phyloP scores from a whole-genome alignment of 352 stramenopile genomes.

The Pseudoperonospora humuli region DNA sequence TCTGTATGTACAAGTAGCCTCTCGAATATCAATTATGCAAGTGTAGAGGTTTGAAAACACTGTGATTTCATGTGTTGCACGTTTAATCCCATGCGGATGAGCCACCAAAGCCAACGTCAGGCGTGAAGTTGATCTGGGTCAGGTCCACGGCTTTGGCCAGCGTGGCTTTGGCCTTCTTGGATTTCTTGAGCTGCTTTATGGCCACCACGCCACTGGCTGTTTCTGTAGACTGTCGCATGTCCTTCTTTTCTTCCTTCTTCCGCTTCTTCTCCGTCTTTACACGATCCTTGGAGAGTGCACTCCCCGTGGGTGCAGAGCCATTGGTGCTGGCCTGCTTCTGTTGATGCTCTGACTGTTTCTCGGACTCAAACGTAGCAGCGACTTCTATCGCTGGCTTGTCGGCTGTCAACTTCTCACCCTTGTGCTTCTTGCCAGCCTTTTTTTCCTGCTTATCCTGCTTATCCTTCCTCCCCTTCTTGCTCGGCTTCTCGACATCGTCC shows the following conservation, averaged over 20 bases:
- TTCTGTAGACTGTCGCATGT: constrained; percentile 49
- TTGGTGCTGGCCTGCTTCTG: constrained; percentile 13
- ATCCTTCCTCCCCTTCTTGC: constrained; percentile 23
- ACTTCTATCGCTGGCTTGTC: constrained; percentile 4
- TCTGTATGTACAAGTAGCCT: constrained; percentile 5
- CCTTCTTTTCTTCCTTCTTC: constrained; percentile 31
- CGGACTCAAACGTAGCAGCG: constrained; percentile 7
- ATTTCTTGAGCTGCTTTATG: constrained; percentile 75
- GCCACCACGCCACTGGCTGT: constrained; percentile 65
- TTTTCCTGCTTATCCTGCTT: constrained; percentile 23
- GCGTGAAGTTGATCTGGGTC: constrained; percentile 51
- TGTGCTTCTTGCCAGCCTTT: too few relatives aligned
- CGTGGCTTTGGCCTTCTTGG: constrained; percentile 31
- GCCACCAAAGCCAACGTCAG: constrained; percentile 57
- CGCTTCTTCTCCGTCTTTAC: constrained; percentile 21
- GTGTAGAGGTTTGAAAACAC: constrained; percentile 7
- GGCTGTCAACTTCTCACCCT: constrained; percentile 10
- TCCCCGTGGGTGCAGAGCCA: constrained; percentile 14
- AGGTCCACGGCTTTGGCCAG: constrained; percentile 37
- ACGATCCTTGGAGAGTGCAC: constrained; percentile 14
- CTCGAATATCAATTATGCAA: not conserved
- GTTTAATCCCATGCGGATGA: constrained; percentile 65
- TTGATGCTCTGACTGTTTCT: constrained; percentile 14
- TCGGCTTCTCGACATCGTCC: constrained; percentile 6
- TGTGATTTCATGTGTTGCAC: constrained; percentile 16